phyloP scores from a whole-genome alignment of 208 protist genomes.

The Strigomonas culicis region DNA sequence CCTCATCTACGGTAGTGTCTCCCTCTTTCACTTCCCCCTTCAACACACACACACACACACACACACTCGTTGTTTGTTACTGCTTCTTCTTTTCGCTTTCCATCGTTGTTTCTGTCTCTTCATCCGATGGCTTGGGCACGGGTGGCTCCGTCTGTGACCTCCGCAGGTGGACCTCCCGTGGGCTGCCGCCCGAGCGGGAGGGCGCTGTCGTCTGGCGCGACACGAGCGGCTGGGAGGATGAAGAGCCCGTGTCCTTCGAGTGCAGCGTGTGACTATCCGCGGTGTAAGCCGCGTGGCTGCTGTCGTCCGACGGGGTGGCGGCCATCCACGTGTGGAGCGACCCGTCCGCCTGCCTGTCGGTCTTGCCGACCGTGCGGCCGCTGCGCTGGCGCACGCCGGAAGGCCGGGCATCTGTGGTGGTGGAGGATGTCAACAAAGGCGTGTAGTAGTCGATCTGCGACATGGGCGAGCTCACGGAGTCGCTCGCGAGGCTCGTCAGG shows the following conservation, averaged over 20 bases:
- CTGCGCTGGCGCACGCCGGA: not conserved
- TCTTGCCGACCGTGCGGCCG: no score
- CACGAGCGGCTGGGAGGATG: not conserved
- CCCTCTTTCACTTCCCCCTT: no score
- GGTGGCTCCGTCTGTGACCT: not conserved
- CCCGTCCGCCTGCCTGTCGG: not conserved
- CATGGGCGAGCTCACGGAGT: not conserved
- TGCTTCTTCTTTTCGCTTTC: not conserved
- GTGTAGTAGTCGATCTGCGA: not conserved
- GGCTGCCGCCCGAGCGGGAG: not conserved
- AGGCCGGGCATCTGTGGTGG: not conserved
- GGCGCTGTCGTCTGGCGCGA: not conserved
- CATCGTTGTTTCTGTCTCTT: not conserved
- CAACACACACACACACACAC: no score
- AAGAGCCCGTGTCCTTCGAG: not conserved
- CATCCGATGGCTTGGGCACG: not conserved
- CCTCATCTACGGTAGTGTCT: no score
- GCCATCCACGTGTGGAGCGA: not conserved
- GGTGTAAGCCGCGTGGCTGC: not conserved
- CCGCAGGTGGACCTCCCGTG: not conserved
- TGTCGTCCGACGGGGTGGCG: not conserved
- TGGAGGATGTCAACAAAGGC: not conserved
- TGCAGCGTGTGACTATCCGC: no score
- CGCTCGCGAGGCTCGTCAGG: constrained; percentile 15
- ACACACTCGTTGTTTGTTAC: not conserved